A percentile compares a stretch with the other conserved stretches of the same genome.
Evolutionary conservation across 306 rosid species (phyloP).

Genomic region (Quercus parvula): DNA sequence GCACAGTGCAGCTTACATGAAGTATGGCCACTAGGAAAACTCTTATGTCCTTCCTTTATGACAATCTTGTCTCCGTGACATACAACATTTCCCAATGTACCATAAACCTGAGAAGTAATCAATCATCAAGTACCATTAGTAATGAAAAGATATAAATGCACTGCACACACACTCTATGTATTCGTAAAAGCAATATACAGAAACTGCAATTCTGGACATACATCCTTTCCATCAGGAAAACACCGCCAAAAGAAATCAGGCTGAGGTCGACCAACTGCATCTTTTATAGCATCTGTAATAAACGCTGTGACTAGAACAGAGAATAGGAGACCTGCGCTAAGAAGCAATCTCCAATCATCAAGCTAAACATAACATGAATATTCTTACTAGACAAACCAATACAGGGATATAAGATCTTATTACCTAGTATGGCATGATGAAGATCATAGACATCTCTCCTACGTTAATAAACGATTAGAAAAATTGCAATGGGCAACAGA

Average conservation of each 20-base stretch:
- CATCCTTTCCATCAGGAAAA: slow-evolving; percentile 96
- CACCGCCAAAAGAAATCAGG: slow-evolving; percentile 97
- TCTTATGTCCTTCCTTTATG: slow-evolving; percentile 86
- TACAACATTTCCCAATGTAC: slow-evolving; percentile 68
- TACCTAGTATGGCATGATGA: slow-evolving; percentile 89
- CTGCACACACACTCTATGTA: neutral
- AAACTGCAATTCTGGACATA: slow-evolving; percentile 32
- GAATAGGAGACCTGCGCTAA: slow-evolving; percentile 65
- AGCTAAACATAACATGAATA: slow-evolving; percentile 2
- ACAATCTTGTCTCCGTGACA: slow-evolving; percentile 65
- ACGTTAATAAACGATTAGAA: slow-evolving; percentile 59
- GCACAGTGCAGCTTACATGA: slow-evolving; percentile 48
- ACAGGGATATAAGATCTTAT: slow-evolving; percentile 8
- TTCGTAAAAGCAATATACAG: neutral
- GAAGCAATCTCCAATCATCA: slow-evolving; percentile 24
- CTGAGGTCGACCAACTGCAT: slow-evolving; percentile 92
- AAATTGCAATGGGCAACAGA: slow-evolving; percentile 63
- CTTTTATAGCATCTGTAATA: slow-evolving; percentile 71
- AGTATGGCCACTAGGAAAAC: slow-evolving; percentile 96
- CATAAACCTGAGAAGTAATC: slow-evolving; percentile 54
- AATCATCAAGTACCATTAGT: slow-evolving; percentile 8
- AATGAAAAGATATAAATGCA: neutral
- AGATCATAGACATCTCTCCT: slow-evolving; percentile 87
- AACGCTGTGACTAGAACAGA: slow-evolving; percentile 65
- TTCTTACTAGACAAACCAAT: neutral